Base-by-base conservation (phyloP, 2,329 filamentous ascomycete species). In the Sporothrix inflata region DNA sequence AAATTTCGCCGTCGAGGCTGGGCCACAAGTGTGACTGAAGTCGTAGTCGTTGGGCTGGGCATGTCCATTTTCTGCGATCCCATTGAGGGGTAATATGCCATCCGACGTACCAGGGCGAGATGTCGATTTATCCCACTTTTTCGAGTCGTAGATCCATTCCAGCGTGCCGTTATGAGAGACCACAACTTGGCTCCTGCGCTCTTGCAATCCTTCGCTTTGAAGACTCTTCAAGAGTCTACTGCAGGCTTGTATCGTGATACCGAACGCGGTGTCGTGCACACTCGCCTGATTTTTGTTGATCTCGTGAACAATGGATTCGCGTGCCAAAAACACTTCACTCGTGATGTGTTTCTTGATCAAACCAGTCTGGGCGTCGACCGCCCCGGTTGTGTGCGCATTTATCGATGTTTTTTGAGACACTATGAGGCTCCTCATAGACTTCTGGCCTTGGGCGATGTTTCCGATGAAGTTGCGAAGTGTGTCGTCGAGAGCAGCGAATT, bases 71-170 rank as follows among this genome's bases (percentile, higher is more conserved):
- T 61, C 19, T 14, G n/a, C 8, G 34, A 8, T 61, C 34, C 9
- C 30, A 40, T 9, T 38, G 19, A 14, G 16, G 30, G 30, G 6
- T 2, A 19, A n/a, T 7, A 8, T 61, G 19, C 7, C 19, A 11
- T 11, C 19, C 11, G 19, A 19, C 8, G 30, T 9, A 30, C 30
- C 21, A 12, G 27, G 3, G 19, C 34, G 57, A 30, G 19, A n/a
- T 40, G 4, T 38, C 27, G 65, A 19, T 49, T 49, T 30, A 3
- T n/a, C 40, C 45, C 24, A 38, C 16, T 40, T 38, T 8, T 38
- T 30, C 14, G 47, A 51, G 47, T 53, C 65, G 11, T 38, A 68
- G 19, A 68, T 68, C 65, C 65, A 68, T 53, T 68, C 65, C 16
- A 68, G 53, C 24, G 65, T 68, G 30, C 47, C 42, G 5, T 24